Evolutionary conservation across 257 asterid species (phyloP).

Genomic region (Primulina tabacum): DNA sequence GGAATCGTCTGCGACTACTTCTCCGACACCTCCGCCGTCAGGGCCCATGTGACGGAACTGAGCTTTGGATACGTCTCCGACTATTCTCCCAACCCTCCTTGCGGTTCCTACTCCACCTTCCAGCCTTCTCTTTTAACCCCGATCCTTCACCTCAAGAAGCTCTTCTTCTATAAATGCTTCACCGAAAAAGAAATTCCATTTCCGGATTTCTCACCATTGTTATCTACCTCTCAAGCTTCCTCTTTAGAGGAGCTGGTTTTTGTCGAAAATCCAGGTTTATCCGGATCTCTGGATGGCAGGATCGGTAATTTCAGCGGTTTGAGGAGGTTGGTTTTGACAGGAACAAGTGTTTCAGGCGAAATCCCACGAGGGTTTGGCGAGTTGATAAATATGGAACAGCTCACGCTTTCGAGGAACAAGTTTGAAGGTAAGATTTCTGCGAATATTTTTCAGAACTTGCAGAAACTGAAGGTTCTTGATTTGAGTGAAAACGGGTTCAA

Average conservation of each 20-base stretch:
- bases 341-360: constrained; percentile 46
- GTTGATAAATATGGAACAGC: constrained; percentile 57
- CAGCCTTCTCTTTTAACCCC: constrained; percentile 44
- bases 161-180: constrained; percentile 82
- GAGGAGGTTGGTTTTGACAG: constrained; percentile 57
- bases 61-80: constrained; percentile 83
- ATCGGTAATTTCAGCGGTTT: constrained; percentile 31
- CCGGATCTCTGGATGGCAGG: constrained; percentile 48
- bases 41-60: constrained; percentile 65
- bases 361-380: constrained; percentile 37
- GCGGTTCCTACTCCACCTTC: constrained; percentile 47
- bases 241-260: constrained; percentile 59
- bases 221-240: constrained; percentile 10
- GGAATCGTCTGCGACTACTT: constrained; percentile 79
- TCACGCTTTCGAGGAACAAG: constrained; percentile 58
- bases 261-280: constrained; percentile 56
- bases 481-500: constrained; percentile 52
- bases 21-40: constrained; percentile 19
- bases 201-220: constrained; percentile 46
- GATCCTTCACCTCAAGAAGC: constrained; percentile 48
- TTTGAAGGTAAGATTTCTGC: constrained; percentile 42
- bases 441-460: constrained; percentile 34
- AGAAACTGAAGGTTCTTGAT: constrained; percentile 62
- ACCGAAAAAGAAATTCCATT: constrained; percentile 28
- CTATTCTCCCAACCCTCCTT: constrained; percentile 73